phyloP scores from a whole-genome alignment of 352 stramenopile genomes.

The Peronospora tabacina region DNA sequence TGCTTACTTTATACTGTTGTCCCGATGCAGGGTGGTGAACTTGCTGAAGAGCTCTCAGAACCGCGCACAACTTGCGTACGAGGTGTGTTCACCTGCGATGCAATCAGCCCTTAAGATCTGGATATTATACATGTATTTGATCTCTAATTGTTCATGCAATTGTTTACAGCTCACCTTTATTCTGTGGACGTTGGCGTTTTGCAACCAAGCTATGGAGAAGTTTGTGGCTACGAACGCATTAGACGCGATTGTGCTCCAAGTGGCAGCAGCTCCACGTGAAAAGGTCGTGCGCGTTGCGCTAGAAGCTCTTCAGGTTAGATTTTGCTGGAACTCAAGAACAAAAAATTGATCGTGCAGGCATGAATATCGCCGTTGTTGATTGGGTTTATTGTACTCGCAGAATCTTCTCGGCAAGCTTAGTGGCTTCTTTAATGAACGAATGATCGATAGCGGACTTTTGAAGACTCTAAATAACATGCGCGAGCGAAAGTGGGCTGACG shows the following conservation, averaged over 20 bases:
- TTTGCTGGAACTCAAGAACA: not conserved
- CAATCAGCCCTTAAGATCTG: not conserved
- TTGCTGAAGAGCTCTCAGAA: conserved; percentile 72
- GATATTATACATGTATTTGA: not conserved
- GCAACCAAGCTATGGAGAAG: conserved; percentile 69
- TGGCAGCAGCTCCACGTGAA: conserved; percentile 90
- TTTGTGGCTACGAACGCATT: conserved; percentile 62
- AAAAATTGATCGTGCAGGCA: not conserved
- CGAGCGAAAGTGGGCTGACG: conserved; percentile 92
- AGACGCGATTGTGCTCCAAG: conserved; percentile 68
- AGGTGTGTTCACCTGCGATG: conserved; percentile 31
- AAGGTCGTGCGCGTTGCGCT: conserved; percentile 96
- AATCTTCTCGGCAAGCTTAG: conserved; percentile 77
- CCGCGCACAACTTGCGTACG: conserved; percentile 93
- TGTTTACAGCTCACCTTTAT: conserved; percentile 89
- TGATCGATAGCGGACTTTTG: conserved; percentile 93
- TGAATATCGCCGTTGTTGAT: not conserved
- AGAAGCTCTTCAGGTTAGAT: conserved; percentile 81
- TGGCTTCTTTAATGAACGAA: conserved; percentile 87
- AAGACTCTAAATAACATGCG: conserved; percentile 92
- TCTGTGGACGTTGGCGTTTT: conserved; percentile 95
- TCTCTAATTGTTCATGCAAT: not conserved
- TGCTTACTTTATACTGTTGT: conserved; percentile 5
- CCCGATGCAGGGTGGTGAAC: conserved; percentile 44
- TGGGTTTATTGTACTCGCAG: conserved; percentile 18